Evolutionary conservation across 331 rosid species (phyloP), one percentile per base, ranked within the genome.

Genomic region (Telfairia occidentalis): DNA sequence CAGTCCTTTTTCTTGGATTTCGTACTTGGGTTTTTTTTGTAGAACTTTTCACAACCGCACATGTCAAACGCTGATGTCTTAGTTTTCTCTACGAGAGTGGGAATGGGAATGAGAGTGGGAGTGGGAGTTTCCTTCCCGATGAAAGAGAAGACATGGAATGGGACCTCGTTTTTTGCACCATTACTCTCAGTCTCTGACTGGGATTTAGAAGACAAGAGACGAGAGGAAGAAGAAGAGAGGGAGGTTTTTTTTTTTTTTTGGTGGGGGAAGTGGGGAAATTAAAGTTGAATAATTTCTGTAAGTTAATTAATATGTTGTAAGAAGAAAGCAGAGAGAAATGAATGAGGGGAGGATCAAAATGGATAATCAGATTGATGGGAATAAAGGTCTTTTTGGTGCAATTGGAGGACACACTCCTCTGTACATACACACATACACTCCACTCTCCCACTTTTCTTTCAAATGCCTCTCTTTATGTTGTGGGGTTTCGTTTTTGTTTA

Each of bases 111-210:
- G 37, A 32, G 37, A 32, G 3, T 32, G 37, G 5, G 37, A 32
- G 3, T 32, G 37, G 3, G 37, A 32, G 54, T 29, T 85, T 76
- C 83, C 74, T 85, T 85, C 86, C 89, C 86, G 50, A 85, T 82
- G 84, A 80, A 77, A 52, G 46, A 55, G 38, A 28, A 58, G 45
- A 40, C 11, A 12, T 65, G 50, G n/a, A 71, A 12, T 4, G 4
- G 28, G 19, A n/a, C 77, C 65, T 73, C 77, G 77, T 73, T 73
- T 5, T 12, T 35, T 73, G 77, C 52, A 54, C 52, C 61, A 35
- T 8, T 46, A 53, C 23, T 5, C 46, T 45, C 4, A 72, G 42
- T 32, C 19, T 30, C 45, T 73, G 45, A 48, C 50, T 73, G 77
- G 46, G 71, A 63, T n/a, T 64, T 34, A 63, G 48, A 37, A 26